phyloP scores from a whole-genome alignment of 768 basidiomycete species.

The Punctularia strigosozonata region DNA sequence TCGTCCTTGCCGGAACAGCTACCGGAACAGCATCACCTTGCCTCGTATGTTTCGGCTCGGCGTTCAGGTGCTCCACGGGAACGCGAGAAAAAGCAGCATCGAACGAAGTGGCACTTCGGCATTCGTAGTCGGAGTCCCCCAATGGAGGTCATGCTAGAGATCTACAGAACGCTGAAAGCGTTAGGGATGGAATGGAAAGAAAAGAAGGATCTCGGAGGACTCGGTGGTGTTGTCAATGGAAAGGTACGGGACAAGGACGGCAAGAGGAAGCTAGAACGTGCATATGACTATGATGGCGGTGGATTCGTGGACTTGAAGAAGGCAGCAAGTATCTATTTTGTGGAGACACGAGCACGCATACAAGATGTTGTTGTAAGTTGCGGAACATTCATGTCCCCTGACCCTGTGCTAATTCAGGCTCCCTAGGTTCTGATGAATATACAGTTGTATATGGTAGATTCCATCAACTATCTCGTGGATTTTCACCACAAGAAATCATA shows the following conservation, averaged over 20 bases:
- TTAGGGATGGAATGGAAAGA: conserved; percentile 97
- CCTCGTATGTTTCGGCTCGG: conserved; percentile 50
- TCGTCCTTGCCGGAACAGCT: conserved; percentile 62
- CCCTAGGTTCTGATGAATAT: conserved; percentile 89
- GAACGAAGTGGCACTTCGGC: conserved; percentile 96
- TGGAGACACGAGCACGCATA: conserved; percentile 85
- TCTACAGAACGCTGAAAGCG: conserved; percentile 82
- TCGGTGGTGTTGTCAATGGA: conserved; percentile 55
- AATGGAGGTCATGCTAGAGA: conserved; percentile 99
- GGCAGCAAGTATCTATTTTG: conserved; percentile 76
- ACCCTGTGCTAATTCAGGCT: conserved; percentile 3
- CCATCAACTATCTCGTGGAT: conserved; percentile 93
- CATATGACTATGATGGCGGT: conserved; percentile 45
- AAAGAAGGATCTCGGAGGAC: conserved; percentile 67
- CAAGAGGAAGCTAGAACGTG: conserved; percentile 43
- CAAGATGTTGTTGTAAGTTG: conserved; percentile 80
- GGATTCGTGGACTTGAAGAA: conserved; percentile 49
- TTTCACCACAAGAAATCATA: conserved; percentile 98
- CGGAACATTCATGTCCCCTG: conserved; percentile 1
- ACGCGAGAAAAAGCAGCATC: conserved; percentile 60
- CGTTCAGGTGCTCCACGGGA: conserved; percentile 25
- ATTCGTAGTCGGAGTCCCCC: conserved; percentile 90
- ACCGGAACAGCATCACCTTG: conserved; percentile 59
- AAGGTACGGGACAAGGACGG: too few relatives aligned
- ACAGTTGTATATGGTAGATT: conserved; percentile 93